Evolutionary conservation across 2,329 filamentous ascomycete genomes (phyloP).

Genomic region (Fusarium verrucosum): DNA sequence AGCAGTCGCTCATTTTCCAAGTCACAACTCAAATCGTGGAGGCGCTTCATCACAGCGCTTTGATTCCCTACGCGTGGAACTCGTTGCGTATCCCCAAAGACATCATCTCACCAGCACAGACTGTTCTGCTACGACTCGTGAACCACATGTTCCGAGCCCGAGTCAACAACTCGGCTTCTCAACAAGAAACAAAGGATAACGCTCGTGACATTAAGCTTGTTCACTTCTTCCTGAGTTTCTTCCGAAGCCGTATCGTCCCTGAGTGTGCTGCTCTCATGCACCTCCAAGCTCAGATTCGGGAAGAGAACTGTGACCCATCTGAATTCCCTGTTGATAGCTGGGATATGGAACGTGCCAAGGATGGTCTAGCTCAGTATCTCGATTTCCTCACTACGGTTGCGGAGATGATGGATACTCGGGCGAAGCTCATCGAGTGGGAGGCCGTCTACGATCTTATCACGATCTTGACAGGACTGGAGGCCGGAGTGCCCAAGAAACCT

Average conservation of each 20-base stretch:
- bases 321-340: constrained; percentile 95
- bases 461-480: constrained; percentile 85
- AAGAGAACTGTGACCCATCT: constrained; percentile 76
- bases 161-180: constrained; percentile 54
- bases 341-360: constrained; percentile 98
- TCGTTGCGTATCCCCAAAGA: constrained; percentile 92
- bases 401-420: constrained; percentile 83
- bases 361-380: constrained; percentile 92
- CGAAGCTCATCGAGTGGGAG: constrained; percentile 90
- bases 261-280: constrained; percentile 96
- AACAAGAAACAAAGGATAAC: constrained; percentile 62
- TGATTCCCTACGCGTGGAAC: constrained; percentile 92
- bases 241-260: constrained; percentile 90
- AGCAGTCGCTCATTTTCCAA: constrained; percentile 94
- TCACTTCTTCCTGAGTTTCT: constrained; percentile 92
- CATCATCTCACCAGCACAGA: constrained; percentile 94
- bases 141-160: constrained; percentile 82
- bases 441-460: constrained; percentile 88
- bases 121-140: constrained; percentile 88
- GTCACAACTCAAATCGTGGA: constrained; percentile 97
- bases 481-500: constrained; percentile 84
- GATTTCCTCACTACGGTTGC: constrained; percentile 92
- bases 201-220: constrained; percentile 70
- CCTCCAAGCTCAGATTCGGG: constrained; percentile 88
- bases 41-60: constrained; percentile 85